Evolutionary conservation across 1,284 basidiomycete species (phyloP), one percentile per base, ranked within the genome.

Genomic region (Ustilago trichophora): DNA sequence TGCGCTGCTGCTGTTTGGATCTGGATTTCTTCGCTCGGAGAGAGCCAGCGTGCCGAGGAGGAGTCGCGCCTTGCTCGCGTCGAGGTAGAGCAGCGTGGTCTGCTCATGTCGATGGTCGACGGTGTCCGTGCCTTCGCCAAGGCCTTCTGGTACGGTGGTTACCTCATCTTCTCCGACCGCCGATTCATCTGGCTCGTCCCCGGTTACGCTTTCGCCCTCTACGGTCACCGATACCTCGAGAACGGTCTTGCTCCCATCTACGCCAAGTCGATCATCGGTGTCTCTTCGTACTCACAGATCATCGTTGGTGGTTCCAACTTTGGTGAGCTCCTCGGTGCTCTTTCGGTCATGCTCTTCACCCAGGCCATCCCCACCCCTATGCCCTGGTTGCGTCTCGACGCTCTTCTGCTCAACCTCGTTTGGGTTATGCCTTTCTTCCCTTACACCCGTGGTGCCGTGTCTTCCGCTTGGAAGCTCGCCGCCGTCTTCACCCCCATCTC

Each of bases 221-320:
- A 82, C 57, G 78, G 77, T 42, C 82, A 82, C 56, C 78, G 82
- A 41, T 82, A 82, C 69, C 77, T 82, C 59, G 82, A 83, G 70
- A 82, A 80, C 49, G 77, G 75, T 51, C 66, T 82, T 18, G 75
- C 76, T 22, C 80, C 80, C 38, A 80, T 80, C 45, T 80, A 80
- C 58, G 81, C 82, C 44, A 75, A 72, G 36, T 75, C 73, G 21
- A 58, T 80, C 53, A 70, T 83, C 33, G 75, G 73, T 29, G 69
- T 66, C 36, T 82, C 80, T 18, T 75, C 79, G 9, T 82, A 80
- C 64, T 79, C 78, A 24, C 82, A 83, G 62, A 65, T 71, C 51
- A 66, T 73, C 25, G 65, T 68, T 8, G 60, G 71, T 62, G 58
- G 68, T 40, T 73, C 67, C 51, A 75, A 77, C 67, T 69, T 75